A percentile compares a stretch with the other conserved stretches of the same genome.
Conservation (phyloP, 441 rosid genomes). For the Aquilaria agallochum region DNA sequence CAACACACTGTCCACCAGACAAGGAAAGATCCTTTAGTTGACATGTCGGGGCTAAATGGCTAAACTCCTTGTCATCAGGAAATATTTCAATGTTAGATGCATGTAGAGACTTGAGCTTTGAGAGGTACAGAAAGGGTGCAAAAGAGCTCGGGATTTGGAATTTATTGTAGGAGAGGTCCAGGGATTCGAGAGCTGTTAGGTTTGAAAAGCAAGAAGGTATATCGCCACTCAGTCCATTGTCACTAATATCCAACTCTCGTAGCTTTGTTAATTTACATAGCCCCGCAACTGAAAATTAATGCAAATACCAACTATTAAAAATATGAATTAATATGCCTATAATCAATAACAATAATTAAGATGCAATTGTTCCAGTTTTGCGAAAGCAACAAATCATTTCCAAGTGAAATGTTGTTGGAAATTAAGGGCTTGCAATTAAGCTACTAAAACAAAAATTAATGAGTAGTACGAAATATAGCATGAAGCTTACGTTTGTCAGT, state of each 20-base stretch:
- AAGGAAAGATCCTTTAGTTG: background rate
- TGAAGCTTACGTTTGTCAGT: too few relatives aligned
- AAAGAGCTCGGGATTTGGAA: conserved; percentile 12
- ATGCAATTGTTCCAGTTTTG: too few relatives aligned
- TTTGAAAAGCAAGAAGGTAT: conserved; percentile 22
- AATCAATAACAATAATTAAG: too few relatives aligned
- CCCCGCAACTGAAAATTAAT: background rate
- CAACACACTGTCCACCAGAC: background rate
- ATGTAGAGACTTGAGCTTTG: conserved; percentile 3
- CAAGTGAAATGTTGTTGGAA: too few relatives aligned
- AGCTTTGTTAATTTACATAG: background rate
- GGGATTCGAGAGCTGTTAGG: conserved; percentile 12
- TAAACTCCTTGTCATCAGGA: background rate
- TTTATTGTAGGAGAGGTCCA: conserved; percentile 10
- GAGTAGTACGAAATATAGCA: too few relatives aligned
- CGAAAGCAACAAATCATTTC: too few relatives aligned
- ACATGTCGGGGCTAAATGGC: background rate
- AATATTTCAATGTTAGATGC: background rate
- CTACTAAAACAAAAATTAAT: too few relatives aligned
- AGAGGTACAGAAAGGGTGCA: conserved; percentile 17
- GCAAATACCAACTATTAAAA: background rate
- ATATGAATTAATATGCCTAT: too few relatives aligned
- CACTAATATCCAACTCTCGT: background rate
- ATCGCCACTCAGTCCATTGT: background rate
- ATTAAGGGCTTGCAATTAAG: too few relatives aligned